Evolutionary conservation across 148 eudicot genomes (phyloP).

Genomic region (Cornus controversa): DNA sequence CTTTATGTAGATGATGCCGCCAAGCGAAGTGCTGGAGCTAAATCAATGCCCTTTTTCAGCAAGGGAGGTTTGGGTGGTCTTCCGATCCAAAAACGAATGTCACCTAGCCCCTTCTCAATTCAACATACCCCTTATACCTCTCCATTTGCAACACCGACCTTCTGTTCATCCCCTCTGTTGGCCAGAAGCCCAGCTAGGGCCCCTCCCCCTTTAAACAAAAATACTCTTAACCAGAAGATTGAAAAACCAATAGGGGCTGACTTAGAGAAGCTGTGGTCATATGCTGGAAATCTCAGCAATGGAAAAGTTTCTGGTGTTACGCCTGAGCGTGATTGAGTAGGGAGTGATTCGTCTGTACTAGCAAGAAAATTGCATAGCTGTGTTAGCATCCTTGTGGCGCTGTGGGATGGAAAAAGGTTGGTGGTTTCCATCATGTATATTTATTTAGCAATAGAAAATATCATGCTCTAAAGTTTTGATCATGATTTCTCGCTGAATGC

Average conservation of each 20-base stretch:
- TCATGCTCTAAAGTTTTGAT: not conserved
- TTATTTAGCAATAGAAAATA: not conserved
- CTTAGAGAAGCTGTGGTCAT: conserved; percentile 45
- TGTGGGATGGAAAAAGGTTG: not conserved
- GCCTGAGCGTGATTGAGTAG: conserved; percentile 43
- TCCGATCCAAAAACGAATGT: conserved; percentile 77
- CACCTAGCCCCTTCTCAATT: conserved; percentile 93
- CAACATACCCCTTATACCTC: conserved; percentile 80
- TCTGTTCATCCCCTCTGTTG: conserved; percentile 69
- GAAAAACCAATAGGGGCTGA: conserved; percentile 37
- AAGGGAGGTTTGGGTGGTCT: conserved; percentile 74
- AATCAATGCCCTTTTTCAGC: conserved; percentile 55
- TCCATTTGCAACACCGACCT: conserved; percentile 87
- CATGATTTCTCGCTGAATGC: not conserved
- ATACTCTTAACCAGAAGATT: conserved; percentile 20
- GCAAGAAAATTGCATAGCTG: not conserved
- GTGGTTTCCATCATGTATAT: conserved; percentile 2
- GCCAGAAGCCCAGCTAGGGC: conserved; percentile 62
- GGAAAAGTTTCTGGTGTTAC: conserved; percentile 47
- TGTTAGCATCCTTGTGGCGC: not conserved
- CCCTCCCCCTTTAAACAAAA: conserved; percentile 30
- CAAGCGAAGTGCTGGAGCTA: conserved; percentile 62
- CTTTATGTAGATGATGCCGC: conserved; percentile 75
- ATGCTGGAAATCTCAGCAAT: conserved; percentile 47
- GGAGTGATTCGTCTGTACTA: not conserved